Base-by-base conservation (phyloP, 345 rosid genomes). In the Dipteronia sinensis region DNA sequence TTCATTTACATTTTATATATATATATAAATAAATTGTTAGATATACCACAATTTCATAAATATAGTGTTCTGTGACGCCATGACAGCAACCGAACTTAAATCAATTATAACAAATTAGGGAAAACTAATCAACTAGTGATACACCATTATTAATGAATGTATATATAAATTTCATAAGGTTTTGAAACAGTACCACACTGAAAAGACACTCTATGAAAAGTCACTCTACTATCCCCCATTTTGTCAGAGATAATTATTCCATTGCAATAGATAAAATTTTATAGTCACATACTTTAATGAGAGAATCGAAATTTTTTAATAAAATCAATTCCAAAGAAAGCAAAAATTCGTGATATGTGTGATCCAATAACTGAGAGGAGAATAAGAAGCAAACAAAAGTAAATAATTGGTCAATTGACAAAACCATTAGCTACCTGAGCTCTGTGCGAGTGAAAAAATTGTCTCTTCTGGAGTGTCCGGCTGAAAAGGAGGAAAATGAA, bases 401-500 rank as follows among this genome's bases (percentile, higher is more conserved):
- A 42, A 38, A 25, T 56, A 3, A 56, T 12, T 51, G 51, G 17
- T 23, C 61, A 63, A 73, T 69, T 31, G 58, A n/a, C 34, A 58
- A 74, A 65, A 78, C 64, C 56, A 40, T 71, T 25, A 58, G 66
- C 79, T 82, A 96, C 99, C 98, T 94, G 99, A 78, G 99, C 95
- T 89, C 99, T 89, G 85, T 96, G 99, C 3, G 99, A 96, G 80
- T 96, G 99, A 80, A 96, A 96, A 86, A 96, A 96, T 82, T 88
- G 97, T 73, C 98, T 88, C 87, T 89, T 91, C 85, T 89, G 97
- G 66, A 92, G 97, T 44, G 85, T 88, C 47, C 93, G 90, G 86
- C 98, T 91, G 90, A 67, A 87, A 72, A 85, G 67, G 63, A 44
- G n/a, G 19, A 40, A 51, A 78, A 69, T 13, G 16, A 59, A 49